These are phyloP conservation scores for Phalaenopsis equestris DNA, from an alignment of 106 monocot species.

Conservation along the genomic window DNA sequence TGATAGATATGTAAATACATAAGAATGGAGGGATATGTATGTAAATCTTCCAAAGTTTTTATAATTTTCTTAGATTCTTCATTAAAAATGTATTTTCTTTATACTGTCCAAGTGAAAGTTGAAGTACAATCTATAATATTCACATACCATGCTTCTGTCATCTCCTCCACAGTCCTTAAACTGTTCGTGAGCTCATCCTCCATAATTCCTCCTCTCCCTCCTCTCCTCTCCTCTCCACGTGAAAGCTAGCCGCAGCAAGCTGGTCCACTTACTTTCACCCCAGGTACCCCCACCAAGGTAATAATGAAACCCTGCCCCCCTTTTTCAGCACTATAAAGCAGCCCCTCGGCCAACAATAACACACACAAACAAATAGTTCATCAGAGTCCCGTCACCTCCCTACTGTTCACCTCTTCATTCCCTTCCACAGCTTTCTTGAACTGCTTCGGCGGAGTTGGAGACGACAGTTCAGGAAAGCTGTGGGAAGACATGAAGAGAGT, in stretches of 20 bases:
- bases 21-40: too few species aligned
- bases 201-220: background rate
- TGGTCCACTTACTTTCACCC: slow-evolving; percentile 14
- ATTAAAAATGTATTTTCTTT: background rate
- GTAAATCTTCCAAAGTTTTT: too few species aligned
- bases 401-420: slow-evolving; percentile 8
- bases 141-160: background rate
- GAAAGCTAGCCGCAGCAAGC: background rate
- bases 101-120: background rate
- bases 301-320: slow-evolving; percentile 4
- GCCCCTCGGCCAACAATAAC: background rate
- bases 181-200: background rate
- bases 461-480: slow-evolving; percentile 14
- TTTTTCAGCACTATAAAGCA: slow-evolving; percentile 5
- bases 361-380: background rate
- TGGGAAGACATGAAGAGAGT: slow-evolving; percentile 12
- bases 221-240: slow-evolving; percentile 2
- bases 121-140: background rate
- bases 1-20: too few species aligned
- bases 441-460: background rate
- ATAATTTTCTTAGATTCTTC: too few species aligned
- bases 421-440: slow-evolving; percentile 22
- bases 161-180: background rate
- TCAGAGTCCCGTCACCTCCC: background rate
- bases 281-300: slow-evolving; percentile 8